Conservation (phyloP, 2,329 filamentous ascomycete species). For the Claviceps sp. region DNA sequence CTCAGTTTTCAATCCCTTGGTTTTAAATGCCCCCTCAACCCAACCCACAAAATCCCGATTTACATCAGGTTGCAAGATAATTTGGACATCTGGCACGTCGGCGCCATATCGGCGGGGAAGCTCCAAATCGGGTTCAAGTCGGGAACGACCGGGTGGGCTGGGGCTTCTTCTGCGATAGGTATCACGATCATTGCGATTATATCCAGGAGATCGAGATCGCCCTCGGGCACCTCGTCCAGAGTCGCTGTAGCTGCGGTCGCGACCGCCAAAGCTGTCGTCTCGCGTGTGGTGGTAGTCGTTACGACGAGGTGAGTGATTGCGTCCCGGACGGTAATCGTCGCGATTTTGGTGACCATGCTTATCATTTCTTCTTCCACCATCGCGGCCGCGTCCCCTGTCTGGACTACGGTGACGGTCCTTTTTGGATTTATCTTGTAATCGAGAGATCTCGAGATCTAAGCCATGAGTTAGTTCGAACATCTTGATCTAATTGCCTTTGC, state of each 20-base stretch:
- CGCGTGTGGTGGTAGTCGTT: slow-evolving; percentile 43
- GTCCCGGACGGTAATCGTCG: slow-evolving; percentile 52
- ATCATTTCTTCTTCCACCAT: slow-evolving; percentile 28
- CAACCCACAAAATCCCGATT: slow-evolving; percentile 69
- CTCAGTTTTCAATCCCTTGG: slow-evolving; percentile 59
- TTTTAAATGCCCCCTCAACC: slow-evolving; percentile 64
- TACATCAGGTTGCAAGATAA: slow-evolving; percentile 68
- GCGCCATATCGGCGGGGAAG: slow-evolving; percentile 59
- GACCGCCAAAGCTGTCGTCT: slow-evolving; percentile 43
- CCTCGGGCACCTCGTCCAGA: slow-evolving; percentile 34
- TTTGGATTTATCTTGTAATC: slow-evolving; percentile 63
- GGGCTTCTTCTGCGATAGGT: slow-evolving; percentile 56
- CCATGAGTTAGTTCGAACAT: background rate
- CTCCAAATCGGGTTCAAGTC: slow-evolving; percentile 45
- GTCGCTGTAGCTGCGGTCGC: slow-evolving; percentile 30
- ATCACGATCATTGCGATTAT: slow-evolving; percentile 29
- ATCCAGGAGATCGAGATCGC: slow-evolving; percentile 54
- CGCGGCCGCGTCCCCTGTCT: slow-evolving; percentile 41
- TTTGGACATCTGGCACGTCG: slow-evolving; percentile 79
- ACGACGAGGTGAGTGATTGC: slow-evolving; percentile 44
- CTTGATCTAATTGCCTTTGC: no score
- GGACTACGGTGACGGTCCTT: slow-evolving; percentile 47
- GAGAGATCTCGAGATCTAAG: slow-evolving; percentile 77
- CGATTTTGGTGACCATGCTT: slow-evolving; percentile 36
- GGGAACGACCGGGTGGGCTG: slow-evolving; percentile 43